Conservation (phyloP, 495 filamentous ascomycete genomes). For the Apiosordaria backusii region DNA sequence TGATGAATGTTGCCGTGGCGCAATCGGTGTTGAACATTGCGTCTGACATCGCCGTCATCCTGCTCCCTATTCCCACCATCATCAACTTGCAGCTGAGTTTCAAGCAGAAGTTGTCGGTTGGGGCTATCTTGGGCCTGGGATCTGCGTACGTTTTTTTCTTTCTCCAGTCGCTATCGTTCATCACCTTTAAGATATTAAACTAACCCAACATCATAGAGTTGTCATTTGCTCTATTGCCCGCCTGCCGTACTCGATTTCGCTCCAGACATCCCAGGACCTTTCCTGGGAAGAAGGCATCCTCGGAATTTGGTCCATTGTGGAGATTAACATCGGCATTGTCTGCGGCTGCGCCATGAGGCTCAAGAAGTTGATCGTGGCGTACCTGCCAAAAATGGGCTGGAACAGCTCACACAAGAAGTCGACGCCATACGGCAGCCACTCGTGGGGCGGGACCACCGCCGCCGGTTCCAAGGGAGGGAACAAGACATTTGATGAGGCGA, state of each 20-base stretch:
- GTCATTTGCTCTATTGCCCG: conserved; percentile 27
- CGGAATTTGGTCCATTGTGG: conserved; percentile 43
- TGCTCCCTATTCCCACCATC: conserved; percentile 40
- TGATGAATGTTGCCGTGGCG: conserved; percentile 28
- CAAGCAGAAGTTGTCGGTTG: conserved; percentile 19
- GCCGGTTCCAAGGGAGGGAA: background rate
- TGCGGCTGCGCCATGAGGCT: conserved; percentile 32
- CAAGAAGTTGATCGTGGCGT: conserved; percentile 20
- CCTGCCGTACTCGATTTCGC: conserved; percentile 20
- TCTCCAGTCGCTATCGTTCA: background rate
- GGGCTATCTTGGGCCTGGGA: conserved; percentile 20
- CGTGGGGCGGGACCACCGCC: conserved; percentile 5
- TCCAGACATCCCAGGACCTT: conserved; percentile 17
- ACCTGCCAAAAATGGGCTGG: conserved; percentile 19
- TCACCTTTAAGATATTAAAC: background rate
- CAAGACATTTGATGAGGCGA: conserved; percentile 2
- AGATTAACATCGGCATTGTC: conserved; percentile 38
- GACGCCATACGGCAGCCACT: background rate
- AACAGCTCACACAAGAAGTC: background rate
- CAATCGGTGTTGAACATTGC: conserved; percentile 40
- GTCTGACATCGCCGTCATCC: conserved; percentile 39
- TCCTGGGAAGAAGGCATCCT: conserved; percentile 23
- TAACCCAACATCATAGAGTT: conserved; percentile 3
- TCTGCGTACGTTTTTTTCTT: conserved; percentile 21
- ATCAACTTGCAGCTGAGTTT: conserved; percentile 26